Evolutionary conservation across 2,329 filamentous ascomycete species (phyloP), one percentile per base, ranked within the genome.

Genomic region (Drechslerella dactyloides): DNA sequence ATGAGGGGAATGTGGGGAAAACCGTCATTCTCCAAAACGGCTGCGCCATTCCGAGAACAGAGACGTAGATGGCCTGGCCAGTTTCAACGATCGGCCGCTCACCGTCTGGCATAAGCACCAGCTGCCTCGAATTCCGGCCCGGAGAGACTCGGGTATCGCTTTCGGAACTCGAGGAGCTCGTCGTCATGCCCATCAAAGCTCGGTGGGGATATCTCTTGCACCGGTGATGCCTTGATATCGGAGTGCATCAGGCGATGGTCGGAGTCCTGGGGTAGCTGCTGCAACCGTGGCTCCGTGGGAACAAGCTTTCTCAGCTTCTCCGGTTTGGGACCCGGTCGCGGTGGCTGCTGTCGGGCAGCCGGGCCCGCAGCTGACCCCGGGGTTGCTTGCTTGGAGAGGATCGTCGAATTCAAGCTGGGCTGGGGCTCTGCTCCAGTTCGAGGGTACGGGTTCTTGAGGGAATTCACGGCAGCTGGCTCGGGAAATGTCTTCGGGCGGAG

Each of bases 391-490:
- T n/a, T 35, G 48, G 46, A 17, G 17, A 23, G 42, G 17, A 35
- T n/a, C 10, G 21, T 23, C 13, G 63, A 15, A 48, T 68, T 42
- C 30, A 23, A 33, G 33, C 33, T 48, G 10, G 37, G 17, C 17
- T 59, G 66, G 42, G 59, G 51, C 21, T 70, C 66, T 15, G 53
- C n/a, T 30, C 27, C 53, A 8, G 56, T 57, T 73, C 40, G 69
- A 15, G 52, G 61, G 23, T 74, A 72, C 33, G 75, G 68, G 35
- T 75, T 68, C 8, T 62, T 66, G 8, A 74, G 55, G 7, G 74
- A 64, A 44, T 70, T 70, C n/a, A 75, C 75, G 63, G 75, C 76
- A 58, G 75, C 35, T 74, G 75, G 42, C 76, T 76, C 35, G 52
- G 73, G 50, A 62, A 65, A 33, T 60, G 72, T 11, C 27, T 8